Evolutionary conservation across 345 rosid species (phyloP), one percentile per base, ranked within the genome.

Genomic region (Brassica rapa): DNA sequence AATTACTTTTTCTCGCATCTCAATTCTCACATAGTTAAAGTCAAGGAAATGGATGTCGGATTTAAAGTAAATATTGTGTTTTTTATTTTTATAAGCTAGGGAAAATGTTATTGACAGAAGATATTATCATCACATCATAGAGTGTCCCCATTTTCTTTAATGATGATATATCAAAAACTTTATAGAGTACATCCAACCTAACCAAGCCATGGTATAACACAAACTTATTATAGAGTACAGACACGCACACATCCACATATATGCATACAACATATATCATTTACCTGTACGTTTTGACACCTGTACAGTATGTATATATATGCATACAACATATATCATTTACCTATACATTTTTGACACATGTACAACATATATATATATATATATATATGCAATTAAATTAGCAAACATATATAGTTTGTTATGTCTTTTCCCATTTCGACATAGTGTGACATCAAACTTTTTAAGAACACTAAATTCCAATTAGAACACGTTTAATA

Each of bases 101-200:
- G 78, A 79, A 79, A 60, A 68, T 68, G 71, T 25, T 5, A 27
- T 30, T 35, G 74, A 53, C 33, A 25, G 33, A 70, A 68, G 78
- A 79, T 79, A 79, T 73, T 73, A 51, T 67, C 7, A 79, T 73
- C 78, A 68, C 78, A 74, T 79, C 78, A 73, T 68, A 74, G 78
- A 73, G 66, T 63, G 78, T 37, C 82, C 82, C 74, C 74, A 68
- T 25, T 68, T 61, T 68, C 62, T 62, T 61, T 68, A 74, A 69
- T 63, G 71, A 62, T 70, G 75, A 68, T 55, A 30, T 39, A 80
- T 70, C 46, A 74, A 68, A 79, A 46, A 68, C 79, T 74, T 80
- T 74, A 74, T 69, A 80, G 79, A 80, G 79, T 80, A 80, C 79
- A 62, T 60, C 82, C 83, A 80, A 75, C 76, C 76, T 57, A 80